phyloP scores from a whole-genome alignment of 164 flowering plant genomes.

The Tetracentron sinense region DNA sequence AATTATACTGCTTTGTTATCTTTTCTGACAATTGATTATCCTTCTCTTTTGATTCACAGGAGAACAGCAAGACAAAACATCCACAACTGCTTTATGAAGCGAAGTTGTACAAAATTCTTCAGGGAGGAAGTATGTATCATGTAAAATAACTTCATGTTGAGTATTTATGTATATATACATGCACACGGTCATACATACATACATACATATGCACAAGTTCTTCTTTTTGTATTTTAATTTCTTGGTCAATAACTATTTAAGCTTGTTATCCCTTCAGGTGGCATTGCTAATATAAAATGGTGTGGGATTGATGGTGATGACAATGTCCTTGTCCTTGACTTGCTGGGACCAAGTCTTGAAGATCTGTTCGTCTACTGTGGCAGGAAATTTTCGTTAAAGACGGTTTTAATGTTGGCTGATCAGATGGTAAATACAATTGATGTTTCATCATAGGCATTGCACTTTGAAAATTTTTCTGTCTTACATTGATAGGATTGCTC shows the following conservation, averaged over 20 bases:
- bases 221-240: too few relatives aligned
- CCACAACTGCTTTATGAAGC: slow-evolving; percentile 98
- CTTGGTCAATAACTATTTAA: not conserved
- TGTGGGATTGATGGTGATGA: slow-evolving; percentile 86
- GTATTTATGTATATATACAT: too few relatives aligned
- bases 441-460: not conserved
- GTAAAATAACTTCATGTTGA: too few relatives aligned
- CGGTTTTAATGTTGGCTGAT: slow-evolving; percentile 94
- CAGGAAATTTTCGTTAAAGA: slow-evolving; percentile 87
- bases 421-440: slow-evolving; percentile 67
- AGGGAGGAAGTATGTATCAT: slow-evolving; percentile 84
- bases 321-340: slow-evolving; percentile 79
- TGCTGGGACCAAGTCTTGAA: slow-evolving; percentile 97
- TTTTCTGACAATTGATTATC: too few relatives aligned
- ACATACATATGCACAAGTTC: too few relatives aligned
- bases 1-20: too few relatives aligned
- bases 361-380: slow-evolving; percentile 95
- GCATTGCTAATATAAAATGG: slow-evolving; percentile 84
- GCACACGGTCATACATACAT: too few relatives aligned
- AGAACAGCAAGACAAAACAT: slow-evolving; percentile 86
- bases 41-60: slow-evolving; percentile 44
- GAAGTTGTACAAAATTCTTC: slow-evolving; percentile 79
- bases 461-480: not conserved
- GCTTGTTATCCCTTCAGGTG: slow-evolving; percentile 42
- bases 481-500: not conserved